A percentile compares a stretch with the other conserved stretches of the same genome.
Evolutionary conservation across 2,329 filamentous ascomycete species (phyloP).

Genomic region (Diaporthe capsici): DNA sequence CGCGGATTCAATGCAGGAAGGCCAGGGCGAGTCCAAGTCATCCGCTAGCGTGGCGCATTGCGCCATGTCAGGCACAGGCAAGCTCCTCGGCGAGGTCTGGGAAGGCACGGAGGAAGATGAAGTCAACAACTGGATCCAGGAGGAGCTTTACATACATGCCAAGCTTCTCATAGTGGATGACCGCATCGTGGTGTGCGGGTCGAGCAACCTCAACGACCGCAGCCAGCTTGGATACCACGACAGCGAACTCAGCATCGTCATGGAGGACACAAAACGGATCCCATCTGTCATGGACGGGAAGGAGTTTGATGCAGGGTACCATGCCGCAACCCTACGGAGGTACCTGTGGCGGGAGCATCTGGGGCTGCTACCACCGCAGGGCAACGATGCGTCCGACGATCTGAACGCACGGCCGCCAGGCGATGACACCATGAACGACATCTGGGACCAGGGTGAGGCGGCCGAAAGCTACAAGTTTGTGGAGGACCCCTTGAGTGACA

Average conservation of each 20-base stretch:
- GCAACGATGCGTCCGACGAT: constrained; percentile 76
- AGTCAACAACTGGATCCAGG: constrained; percentile 90
- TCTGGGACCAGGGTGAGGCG: constrained; percentile 70
- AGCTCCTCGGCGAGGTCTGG: constrained; percentile 79
- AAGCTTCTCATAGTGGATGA: constrained; percentile 95
- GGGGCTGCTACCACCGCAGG: constrained; percentile 82
- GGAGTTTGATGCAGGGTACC: constrained; percentile 82
- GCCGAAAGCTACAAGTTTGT: constrained; percentile 77
- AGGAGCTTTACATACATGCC: constrained; percentile 95
- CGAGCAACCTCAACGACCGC: constrained; percentile 92
- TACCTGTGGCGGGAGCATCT: constrained; percentile 94
- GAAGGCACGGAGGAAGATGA: constrained; percentile 82
- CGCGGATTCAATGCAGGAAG: constrained; percentile 60
- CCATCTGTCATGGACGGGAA: constrained; percentile 83
- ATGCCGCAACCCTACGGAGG: constrained; percentile 84
- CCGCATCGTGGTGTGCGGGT: constrained; percentile 85
- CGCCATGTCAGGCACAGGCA: constrained; percentile 80
- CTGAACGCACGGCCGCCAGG: constrained; percentile 81
- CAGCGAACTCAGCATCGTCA: constrained; percentile 89
- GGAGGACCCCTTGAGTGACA: constrained; percentile 77
- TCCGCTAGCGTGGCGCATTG: constrained; percentile 77
- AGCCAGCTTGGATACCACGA: constrained; percentile 91
- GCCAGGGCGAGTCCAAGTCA: constrained; percentile 54
- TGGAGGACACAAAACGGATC: constrained; percentile 84
- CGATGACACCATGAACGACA: constrained; percentile 75